phyloP scores from a whole-genome alignment of 164 flowering plant species.

The Kingdonia uniflora region DNA sequence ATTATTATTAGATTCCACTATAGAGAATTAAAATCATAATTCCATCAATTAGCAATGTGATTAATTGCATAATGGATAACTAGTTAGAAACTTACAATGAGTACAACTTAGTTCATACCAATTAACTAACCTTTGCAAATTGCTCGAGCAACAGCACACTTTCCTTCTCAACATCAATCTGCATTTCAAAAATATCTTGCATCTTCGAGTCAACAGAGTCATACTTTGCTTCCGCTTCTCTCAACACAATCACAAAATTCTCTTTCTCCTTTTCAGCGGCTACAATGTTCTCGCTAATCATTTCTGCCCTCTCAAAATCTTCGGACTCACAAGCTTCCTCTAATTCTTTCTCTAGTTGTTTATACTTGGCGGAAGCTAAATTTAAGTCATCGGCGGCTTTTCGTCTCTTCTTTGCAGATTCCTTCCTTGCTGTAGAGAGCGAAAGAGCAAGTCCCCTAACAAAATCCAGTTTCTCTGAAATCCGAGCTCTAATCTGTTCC shows the following conservation, averaged over 20 bases:
- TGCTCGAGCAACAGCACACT: constrained; percentile 34
- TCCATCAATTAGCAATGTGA: too few relatives aligned
- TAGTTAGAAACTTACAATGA: too few relatives aligned
- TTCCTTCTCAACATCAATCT: constrained; percentile 65
- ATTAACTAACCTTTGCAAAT: constrained; percentile 36
- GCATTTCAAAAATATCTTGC: constrained; percentile 42
- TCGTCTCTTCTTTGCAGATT: constrained; percentile 39
- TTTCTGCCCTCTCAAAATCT: constrained; percentile 75
- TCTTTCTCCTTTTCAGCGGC: constrained; percentile 48
- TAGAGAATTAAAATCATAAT: too few relatives aligned
- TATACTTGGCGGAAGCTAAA: constrained; percentile 28
- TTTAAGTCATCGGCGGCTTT: constrained; percentile 37
- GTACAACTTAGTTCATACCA: too few relatives aligned
- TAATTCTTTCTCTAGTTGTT: constrained; percentile 48
- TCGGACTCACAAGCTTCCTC: constrained; percentile 75
- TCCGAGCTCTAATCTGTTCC: constrained; percentile 25
- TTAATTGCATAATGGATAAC: too few relatives aligned
- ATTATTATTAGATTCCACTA: too few relatives aligned
- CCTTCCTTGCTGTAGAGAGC: constrained; percentile 42
- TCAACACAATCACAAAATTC: constrained; percentile 17
- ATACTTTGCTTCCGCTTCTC: constrained; percentile 49
- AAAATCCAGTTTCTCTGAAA: constrained; percentile 30
- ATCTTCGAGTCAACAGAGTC: constrained; percentile 46
- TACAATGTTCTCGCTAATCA: constrained; percentile 51
- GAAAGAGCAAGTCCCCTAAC: constrained; percentile 30